These are phyloP conservation scores for Pulveroboletus sp. DNA, from an alignment of 768 basidiomycete species.

Conservation along the genomic window DNA sequence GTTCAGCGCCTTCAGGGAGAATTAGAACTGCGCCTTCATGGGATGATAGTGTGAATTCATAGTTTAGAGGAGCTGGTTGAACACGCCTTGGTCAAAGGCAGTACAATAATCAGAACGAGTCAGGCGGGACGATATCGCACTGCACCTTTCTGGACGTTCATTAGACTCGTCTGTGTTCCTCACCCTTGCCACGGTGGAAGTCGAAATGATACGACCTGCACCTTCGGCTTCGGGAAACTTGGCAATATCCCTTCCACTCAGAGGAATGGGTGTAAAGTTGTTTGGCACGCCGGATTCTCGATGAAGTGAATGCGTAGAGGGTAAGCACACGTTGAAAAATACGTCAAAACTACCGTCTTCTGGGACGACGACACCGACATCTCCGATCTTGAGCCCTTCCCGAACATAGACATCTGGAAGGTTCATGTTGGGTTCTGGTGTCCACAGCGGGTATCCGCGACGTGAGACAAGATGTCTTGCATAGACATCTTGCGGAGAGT, in stretches of 20 bases:
- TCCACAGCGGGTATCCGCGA: slow-evolving; percentile 33
- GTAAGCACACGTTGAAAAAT: slow-evolving; percentile 33
- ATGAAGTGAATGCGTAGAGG: slow-evolving; percentile 21
- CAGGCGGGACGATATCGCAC: neutral
- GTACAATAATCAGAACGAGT: neutral
- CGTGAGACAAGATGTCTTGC: slow-evolving; percentile 9
- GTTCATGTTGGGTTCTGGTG: slow-evolving; percentile 24
- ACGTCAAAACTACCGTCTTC: slow-evolving; percentile 32
- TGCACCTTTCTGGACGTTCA: slow-evolving; percentile 2
- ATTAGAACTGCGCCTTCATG: slow-evolving; percentile 30
- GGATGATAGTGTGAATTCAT: slow-evolving; percentile 12
- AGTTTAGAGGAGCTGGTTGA: slow-evolving; percentile 1
- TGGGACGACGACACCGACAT: slow-evolving; percentile 32
- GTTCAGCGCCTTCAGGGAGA: slow-evolving; percentile 29
- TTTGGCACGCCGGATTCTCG: slow-evolving; percentile 19
- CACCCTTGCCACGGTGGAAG: slow-evolving; percentile 8
- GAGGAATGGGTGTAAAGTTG: slow-evolving; percentile 21
- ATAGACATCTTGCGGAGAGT: slow-evolving; percentile 17
- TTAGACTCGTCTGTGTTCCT: neutral
- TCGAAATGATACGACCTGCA: slow-evolving; percentile 10
- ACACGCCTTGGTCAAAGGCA: neutral
- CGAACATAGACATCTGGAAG: slow-evolving; percentile 22
- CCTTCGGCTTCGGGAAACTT: slow-evolving; percentile 7
- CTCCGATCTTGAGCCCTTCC: slow-evolving; percentile 31
- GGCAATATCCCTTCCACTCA: slow-evolving; percentile 7